These are phyloP conservation scores for Hygrophorus pudorinus DNA, from an alignment of 768 basidiomycete genomes.

Conservation along the genomic window DNA sequence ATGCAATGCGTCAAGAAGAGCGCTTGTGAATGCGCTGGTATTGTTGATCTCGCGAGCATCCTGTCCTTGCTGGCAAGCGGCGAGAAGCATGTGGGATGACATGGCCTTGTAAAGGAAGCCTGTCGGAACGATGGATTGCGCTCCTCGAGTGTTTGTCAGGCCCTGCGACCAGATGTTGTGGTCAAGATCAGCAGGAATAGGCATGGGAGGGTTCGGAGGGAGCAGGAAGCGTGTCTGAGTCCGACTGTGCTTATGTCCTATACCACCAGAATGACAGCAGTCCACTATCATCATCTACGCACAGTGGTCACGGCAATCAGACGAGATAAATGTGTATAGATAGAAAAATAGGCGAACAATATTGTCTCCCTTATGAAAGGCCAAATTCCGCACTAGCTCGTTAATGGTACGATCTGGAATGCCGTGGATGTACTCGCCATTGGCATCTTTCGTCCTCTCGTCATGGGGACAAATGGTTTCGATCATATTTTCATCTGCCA, in stretches of 20 bases:
- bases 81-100: constrained; percentile 4
- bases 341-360: constrained; percentile 1
- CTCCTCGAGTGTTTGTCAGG: too few species aligned
- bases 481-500: not conserved
- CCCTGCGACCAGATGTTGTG: too few species aligned
- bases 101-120: not conserved
- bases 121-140: not conserved
- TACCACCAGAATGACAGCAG: constrained; percentile 4
- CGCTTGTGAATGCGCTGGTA: too few species aligned
- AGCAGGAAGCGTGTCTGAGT: not conserved
- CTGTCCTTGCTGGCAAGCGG: constrained; percentile 3
- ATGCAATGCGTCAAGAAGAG: too few species aligned
- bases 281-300: constrained; percentile 4
- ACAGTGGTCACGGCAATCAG: not conserved
- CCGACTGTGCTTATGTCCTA: not conserved
- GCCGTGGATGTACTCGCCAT: not conserved
- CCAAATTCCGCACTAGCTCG: not conserved
- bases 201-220: too few species aligned
- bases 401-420: constrained; percentile 3
- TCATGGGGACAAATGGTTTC: constrained; percentile 10
- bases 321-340: not conserved
- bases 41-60: too few species aligned
- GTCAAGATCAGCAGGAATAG: too few species aligned
- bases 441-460: too few species aligned
- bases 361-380: constrained; percentile 3